A percentile compares a stretch with the other conserved stretches of the same genome.
Evolutionary conservation across 2,329 filamentous ascomycete species (phyloP).

Genomic region (Colletotrichum sp.): DNA sequence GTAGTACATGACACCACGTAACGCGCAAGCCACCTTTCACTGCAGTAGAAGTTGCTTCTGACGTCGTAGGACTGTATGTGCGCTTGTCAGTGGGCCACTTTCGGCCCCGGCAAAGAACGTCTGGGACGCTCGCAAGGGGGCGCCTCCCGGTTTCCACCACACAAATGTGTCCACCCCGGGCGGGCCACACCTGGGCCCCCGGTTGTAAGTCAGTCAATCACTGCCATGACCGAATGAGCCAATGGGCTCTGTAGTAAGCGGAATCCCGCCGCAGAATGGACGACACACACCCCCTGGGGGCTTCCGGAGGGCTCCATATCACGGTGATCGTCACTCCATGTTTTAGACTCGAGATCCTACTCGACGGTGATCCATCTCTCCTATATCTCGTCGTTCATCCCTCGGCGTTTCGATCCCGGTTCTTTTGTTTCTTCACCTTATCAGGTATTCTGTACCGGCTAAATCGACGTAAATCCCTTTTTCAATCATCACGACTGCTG

Average conservation of each 20-base stretch:
- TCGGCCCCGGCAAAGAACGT: not conserved
- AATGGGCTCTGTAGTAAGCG: not conserved
- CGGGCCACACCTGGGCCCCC: not conserved
- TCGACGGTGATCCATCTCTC: not conserved
- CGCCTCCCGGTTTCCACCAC: not conserved
- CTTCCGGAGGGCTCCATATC: not conserved
- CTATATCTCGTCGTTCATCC: not conserved
- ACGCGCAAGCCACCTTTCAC: not conserved
- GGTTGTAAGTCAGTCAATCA: not conserved
- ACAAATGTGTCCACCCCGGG: not conserved
- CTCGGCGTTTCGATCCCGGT: not conserved
- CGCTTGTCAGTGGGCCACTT: not conserved
- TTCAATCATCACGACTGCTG: not conserved
- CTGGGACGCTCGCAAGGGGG: constrained; percentile 8
- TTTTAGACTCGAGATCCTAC: not conserved
- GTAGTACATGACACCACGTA: not conserved
- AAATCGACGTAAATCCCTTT: not conserved
- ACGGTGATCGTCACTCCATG: constrained; percentile 3
- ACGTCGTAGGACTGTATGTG: not conserved
- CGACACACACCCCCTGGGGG: not conserved
- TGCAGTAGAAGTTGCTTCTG: not conserved
- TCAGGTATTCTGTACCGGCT: not conserved
- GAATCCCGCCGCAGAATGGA: not conserved
- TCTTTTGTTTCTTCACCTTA: not conserved
- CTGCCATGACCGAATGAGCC: not conserved